Percentiles rank a stretch among this genome's conserved stretches.
Conservation (phyloP, 2,329 filamentous ascomycete genomes). For the Beauveria bassiana region DNA sequence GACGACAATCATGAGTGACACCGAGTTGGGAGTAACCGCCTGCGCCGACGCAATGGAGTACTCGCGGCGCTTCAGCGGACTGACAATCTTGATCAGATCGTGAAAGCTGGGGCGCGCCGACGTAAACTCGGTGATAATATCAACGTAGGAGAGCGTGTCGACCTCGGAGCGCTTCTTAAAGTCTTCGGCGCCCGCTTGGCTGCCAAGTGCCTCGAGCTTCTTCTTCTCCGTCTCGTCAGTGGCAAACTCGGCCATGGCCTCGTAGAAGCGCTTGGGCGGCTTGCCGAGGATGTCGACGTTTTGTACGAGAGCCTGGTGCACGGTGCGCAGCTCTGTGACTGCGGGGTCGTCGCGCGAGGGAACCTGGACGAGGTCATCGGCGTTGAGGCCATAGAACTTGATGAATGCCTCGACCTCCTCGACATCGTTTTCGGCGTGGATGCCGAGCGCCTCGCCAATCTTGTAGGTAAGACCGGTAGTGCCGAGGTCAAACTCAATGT, state of each 20-base stretch:
- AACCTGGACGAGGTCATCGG: constrained; percentile 82
- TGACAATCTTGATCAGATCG: constrained; percentile 80
- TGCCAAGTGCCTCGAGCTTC: constrained; percentile 67
- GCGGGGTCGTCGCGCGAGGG: constrained; percentile 71
- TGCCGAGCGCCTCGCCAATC: constrained; percentile 93
- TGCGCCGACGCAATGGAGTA: constrained; percentile 99
- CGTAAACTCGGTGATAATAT: constrained; percentile 80
- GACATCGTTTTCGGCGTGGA: constrained; percentile 90
- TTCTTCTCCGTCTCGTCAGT: constrained; percentile 75
- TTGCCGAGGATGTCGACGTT: constrained; percentile 96
- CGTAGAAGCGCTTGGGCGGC: constrained; percentile 97
- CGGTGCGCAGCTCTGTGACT: constrained; percentile 77
- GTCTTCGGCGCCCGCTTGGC: constrained; percentile 73
- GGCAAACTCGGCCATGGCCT: constrained; percentile 79
- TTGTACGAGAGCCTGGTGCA: constrained; percentile 84
- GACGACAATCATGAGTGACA: constrained; percentile 93
- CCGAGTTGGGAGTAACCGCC: constrained; percentile 82
- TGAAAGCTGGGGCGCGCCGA: constrained; percentile 85
- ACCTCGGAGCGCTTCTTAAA: constrained; percentile 90
- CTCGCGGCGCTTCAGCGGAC: constrained; percentile 89
- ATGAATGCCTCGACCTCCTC: constrained; percentile 78
- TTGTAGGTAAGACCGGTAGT: constrained; percentile 88
- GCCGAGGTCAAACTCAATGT: constrained; percentile 97
- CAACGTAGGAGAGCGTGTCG: constrained; percentile 84
- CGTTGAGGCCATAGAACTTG: constrained; percentile 75